These are phyloP conservation scores for Candida broadrunensis DNA, from an alignment of 805 yeast genomes.

Conservation along the genomic window DNA sequence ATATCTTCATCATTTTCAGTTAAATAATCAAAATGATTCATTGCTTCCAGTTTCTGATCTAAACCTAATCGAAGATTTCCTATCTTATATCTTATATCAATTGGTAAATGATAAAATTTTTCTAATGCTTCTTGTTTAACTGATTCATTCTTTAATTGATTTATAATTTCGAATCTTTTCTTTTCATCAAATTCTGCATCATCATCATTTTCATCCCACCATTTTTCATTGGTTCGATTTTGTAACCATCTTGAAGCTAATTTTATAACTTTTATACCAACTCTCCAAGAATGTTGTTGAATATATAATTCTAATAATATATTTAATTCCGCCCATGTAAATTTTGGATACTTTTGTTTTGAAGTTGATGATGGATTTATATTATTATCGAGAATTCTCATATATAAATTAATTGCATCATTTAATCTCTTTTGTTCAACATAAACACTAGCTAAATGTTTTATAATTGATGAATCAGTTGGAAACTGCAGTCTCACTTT, in stretches of 20 bases:
- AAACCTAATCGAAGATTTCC: constrained; percentile 70
- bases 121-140: constrained; percentile 11
- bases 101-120: constrained; percentile 55
- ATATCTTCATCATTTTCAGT: constrained; percentile 56
- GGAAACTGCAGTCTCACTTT: constrained; percentile 56
- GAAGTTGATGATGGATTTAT: constrained; percentile 26
- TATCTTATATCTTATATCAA: constrained; percentile 81
- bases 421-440: constrained; percentile 57
- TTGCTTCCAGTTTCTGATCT: constrained; percentile 66
- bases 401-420: constrained; percentile 74
- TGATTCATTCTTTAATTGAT: constrained; percentile 13
- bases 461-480: constrained; percentile 52
- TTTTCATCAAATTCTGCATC: constrained; percentile 86
- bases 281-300: constrained; percentile 60
- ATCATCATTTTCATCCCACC: constrained; percentile 63
- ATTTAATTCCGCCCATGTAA: constrained; percentile 88
- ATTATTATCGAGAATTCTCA: constrained; percentile 61
- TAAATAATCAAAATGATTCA: constrained; percentile 62
- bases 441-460: constrained; percentile 53
- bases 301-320: constrained; percentile 77
- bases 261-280: constrained; percentile 65
- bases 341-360: constrained; percentile 40
- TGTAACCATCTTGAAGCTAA: constrained; percentile 82
- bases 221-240: constrained; percentile 56
- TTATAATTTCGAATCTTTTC: constrained; percentile 43